These are phyloP conservation scores for Nemania abortiva DNA, from an alignment of 2,329 filamentous ascomycete genomes.

Conservation along the genomic window DNA sequence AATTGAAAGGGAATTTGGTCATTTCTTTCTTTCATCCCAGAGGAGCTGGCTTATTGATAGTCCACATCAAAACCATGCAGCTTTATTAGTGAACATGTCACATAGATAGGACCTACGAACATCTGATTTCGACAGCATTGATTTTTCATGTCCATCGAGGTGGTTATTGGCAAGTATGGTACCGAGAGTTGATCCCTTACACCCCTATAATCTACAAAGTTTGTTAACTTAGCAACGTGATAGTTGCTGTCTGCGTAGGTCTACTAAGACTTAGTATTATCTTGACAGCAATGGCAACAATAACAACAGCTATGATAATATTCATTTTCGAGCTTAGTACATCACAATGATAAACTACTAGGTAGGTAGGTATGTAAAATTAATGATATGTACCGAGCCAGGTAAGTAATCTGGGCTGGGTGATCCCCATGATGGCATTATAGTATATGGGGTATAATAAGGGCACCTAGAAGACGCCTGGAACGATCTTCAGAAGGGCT, in stretches of 20 bases:
- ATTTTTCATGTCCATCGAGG: background rate
- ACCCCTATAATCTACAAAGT: background rate
- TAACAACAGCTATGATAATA: background rate
- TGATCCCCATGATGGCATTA: constrained; percentile 6
- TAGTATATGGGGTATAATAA: constrained; percentile 21
- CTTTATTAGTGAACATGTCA: background rate
- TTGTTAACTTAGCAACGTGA: background rate
- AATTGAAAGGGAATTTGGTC: background rate
- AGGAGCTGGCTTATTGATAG: background rate
- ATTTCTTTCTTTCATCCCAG: background rate
- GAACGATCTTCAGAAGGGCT: constrained; percentile 16
- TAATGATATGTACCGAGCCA: too few species aligned
- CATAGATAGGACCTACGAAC: background rate
- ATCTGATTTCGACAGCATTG: constrained; percentile 5
- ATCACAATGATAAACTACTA: too few species aligned
- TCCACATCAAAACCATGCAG: background rate
- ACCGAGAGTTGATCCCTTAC: background rate
- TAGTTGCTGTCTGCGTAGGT: background rate
- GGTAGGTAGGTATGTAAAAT: too few species aligned
- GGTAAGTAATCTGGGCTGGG: background rate
- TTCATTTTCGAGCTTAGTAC: too few species aligned
- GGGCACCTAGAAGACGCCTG: constrained; percentile 12
- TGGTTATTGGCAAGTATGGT: background rate
- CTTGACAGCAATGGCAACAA: background rate
- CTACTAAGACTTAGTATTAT: background rate